phyloP scores from a whole-genome alignment of 257 asterid species.

The Scutellaria minor region DNA sequence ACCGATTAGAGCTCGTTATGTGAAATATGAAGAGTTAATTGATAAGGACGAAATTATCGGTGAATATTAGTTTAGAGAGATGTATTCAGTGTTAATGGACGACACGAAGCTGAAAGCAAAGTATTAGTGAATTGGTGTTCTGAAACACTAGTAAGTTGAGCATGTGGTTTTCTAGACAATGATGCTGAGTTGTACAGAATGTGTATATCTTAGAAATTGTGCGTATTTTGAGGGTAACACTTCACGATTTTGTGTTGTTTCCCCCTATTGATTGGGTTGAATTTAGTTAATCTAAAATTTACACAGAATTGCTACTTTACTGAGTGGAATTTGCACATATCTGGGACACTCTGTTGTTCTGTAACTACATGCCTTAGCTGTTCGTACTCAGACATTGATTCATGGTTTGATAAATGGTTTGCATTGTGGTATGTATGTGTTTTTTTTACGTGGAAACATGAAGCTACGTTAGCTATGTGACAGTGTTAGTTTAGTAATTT shows the following conservation, averaged over 20 bases:
- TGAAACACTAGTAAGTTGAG: conserved; percentile 16
- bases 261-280: conserved; percentile 19
- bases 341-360: conserved; percentile 9
- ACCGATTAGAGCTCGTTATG: conserved; percentile 1
- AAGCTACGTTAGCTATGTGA: background rate
- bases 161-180: conserved; percentile 22
- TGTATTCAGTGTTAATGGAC: conserved; percentile 1
- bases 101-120: background rate
- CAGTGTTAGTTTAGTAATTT: conserved; percentile 1
- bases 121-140: conserved; percentile 13
- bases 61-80: conserved; percentile 3
- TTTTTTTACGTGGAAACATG: background rate
- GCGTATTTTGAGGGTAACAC: background rate
- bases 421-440: background rate
- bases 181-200: background rate
- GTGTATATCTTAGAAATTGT: background rate
- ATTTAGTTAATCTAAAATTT: background rate
- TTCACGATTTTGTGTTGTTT: conserved; percentile 26
- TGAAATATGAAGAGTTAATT: conserved; percentile 1
- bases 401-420: conserved; percentile 3
- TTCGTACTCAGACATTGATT: background rate
- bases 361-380: background rate
- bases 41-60: conserved; percentile 7
- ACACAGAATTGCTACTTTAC: conserved; percentile 6
- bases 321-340: background rate